Evolutionary conservation across 2,329 filamentous ascomycete genomes (phyloP), one percentile per base, ranked within the genome.

Genomic region (Colletotrichum musicola): DNA sequence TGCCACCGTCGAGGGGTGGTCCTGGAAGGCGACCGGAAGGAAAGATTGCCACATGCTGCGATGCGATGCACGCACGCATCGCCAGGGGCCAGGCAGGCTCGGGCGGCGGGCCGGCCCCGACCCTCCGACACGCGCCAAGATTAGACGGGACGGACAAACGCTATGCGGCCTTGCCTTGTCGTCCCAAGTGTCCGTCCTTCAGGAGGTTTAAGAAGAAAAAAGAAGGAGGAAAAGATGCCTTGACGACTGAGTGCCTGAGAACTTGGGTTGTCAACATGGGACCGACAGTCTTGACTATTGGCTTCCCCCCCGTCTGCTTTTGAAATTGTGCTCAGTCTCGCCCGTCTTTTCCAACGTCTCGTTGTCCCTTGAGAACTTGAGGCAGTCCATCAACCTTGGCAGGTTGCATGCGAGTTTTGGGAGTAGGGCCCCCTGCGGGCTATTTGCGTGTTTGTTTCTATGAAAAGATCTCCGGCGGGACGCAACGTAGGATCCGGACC

Each of bases 101-200:
- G 50, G 62, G 35, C 42, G 44, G 42, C 55, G 62, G 62, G 40
- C 62, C 65, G 62, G 62, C 42, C 65, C 62, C 55, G 55, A 58
- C 14, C 46, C 47, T 68, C 55, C 62, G 55, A 60, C 55, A 61
- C 62, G 50, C 65, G 62, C 65, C 65, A 65, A 68, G 62, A 65
- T 68, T 60, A 42, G 65, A 68, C 55, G 62, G 54, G 22, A 25
- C 25, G 47, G 56, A 13, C 38, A 54, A 47, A 49, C n/a, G 44
- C 30, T 10, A 61, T 60, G 38, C 47, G 55, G 42, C 62, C 62
- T 25, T 25, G 55, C 42, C 60, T 61, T 51, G 49, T 61, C 65
- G 42, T 68, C 65, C 42, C 49, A 68, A 68, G 22, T 68, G n/a
- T 63, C 6, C 13, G 42, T 46, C 42, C 44, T 16, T 14, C 30